A percentile compares a stretch with the other conserved stretches of the same genome.
Conservation (phyloP, 2,329 filamentous ascomycete genomes). For the Leptographium lundbergii region DNA sequence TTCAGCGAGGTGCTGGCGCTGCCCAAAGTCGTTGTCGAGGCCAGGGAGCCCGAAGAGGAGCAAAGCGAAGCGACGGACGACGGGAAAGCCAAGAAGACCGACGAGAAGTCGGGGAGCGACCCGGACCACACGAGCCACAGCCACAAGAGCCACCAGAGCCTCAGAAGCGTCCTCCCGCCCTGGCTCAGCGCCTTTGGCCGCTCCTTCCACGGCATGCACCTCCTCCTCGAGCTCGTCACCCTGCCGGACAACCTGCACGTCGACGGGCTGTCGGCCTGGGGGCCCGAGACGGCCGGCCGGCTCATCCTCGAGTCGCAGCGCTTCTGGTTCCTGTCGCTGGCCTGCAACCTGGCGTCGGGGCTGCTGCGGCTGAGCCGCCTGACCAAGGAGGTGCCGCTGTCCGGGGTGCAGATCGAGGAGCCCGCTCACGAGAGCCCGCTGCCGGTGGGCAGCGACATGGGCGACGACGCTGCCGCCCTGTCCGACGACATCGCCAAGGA, state of each 20-base stretch:
- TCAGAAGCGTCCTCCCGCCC: conserved; percentile 16
- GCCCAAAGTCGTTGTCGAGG: not conserved
- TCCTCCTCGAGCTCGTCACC: conserved; percentile 52
- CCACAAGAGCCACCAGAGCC: not conserved
- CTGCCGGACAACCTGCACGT: conserved; percentile 39
- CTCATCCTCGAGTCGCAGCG: conserved; percentile 49
- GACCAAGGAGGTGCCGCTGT: conserved; percentile 22
- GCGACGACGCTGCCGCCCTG: conserved; percentile 8
- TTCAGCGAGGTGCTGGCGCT: conserved; percentile 16
- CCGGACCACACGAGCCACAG: not conserved
- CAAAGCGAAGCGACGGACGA: not conserved
- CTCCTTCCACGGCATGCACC: conserved; percentile 52
- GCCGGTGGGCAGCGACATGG: conserved; percentile 11
- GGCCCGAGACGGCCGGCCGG: conserved; percentile 28
- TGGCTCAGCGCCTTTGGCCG: conserved; percentile 44
- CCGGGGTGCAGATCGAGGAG: conserved; percentile 16
- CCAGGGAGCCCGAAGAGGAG: no score
- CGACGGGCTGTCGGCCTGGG: conserved; percentile 37
- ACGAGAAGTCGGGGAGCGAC: not conserved
- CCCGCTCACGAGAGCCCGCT: conserved; percentile 13
- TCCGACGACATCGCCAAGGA: conserved; percentile 14
- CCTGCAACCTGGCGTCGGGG: conserved; percentile 33
- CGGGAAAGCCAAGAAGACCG: not conserved
- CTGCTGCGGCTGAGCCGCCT: conserved; percentile 28
- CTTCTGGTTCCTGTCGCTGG: conserved; percentile 56